A percentile compares a stretch with the other conserved stretches of the same genome.
Conservation (phyloP, 179 eudicot genomes). For the Silene vulgaris region DNA sequence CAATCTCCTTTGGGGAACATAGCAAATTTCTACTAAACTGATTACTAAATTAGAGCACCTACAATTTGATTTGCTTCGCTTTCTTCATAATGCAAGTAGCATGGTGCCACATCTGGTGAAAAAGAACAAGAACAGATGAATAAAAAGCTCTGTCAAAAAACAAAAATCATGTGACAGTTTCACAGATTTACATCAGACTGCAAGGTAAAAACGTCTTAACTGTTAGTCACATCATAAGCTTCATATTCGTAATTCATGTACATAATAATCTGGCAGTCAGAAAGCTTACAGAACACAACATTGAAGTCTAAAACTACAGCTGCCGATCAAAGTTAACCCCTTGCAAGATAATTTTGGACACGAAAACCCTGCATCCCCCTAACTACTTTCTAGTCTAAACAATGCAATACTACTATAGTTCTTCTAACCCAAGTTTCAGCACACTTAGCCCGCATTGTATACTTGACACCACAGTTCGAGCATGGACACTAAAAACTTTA, state of each 20-base stretch:
- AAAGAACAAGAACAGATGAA: constrained; percentile 22
- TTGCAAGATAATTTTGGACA: not conserved
- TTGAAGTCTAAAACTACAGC: not conserved
- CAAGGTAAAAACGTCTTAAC: not conserved
- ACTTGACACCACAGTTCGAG: not conserved
- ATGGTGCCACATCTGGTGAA: constrained; percentile 94
- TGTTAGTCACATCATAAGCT: not conserved
- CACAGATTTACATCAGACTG: not conserved
- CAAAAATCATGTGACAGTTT: not conserved
- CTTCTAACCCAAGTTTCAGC: not conserved
- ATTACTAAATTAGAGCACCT: constrained; percentile 26
- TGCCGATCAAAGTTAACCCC: not conserved
- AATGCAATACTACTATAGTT: constrained; percentile 5
- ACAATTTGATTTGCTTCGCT: constrained; percentile 86
- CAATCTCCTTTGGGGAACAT: not conserved
- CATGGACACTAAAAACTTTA: constrained; percentile 8
- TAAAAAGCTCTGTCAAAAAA: constrained; percentile 16
- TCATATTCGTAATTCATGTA: constrained; percentile 2
- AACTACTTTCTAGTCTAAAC: not conserved
- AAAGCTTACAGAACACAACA: not conserved
- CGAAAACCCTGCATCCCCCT: not conserved
- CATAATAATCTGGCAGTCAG: not conserved
- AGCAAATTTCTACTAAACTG: not conserved
- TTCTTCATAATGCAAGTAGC: constrained; percentile 75
- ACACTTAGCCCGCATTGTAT: not conserved